These are phyloP conservation scores for Chlamydomonas urium DNA, from an alignment of 139 green algal species.

Conservation along the genomic window DNA sequence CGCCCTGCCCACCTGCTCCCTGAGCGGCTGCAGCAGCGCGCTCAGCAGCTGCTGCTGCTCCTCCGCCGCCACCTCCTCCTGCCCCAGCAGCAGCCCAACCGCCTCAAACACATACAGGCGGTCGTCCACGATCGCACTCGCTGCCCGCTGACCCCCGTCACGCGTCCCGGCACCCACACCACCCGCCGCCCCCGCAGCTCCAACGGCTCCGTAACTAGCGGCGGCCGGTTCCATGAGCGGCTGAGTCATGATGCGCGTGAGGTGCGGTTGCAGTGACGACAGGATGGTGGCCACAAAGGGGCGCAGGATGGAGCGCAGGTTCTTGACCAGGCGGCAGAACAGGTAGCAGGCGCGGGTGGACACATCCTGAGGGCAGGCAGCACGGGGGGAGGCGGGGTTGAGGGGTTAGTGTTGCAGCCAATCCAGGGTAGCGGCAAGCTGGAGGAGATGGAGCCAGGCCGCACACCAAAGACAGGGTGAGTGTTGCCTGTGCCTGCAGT, in stretches of 20 bases:
- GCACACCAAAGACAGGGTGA: too few species aligned
- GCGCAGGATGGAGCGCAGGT: constrained; percentile 52
- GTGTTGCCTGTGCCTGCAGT: too few species aligned
- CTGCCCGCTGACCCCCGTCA: constrained; percentile 2
- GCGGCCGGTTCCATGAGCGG: constrained; percentile 33
- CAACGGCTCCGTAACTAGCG: not conserved
- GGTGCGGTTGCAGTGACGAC: constrained; percentile 51
- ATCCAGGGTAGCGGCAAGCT: too few species aligned
- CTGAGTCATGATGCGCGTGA: constrained; percentile 57
- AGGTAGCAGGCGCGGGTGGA: constrained; percentile 72
- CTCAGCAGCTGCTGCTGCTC: constrained; percentile 56
- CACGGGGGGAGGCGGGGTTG: too few species aligned
- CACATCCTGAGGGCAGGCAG: constrained; percentile 33
- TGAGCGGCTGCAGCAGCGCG: constrained; percentile 62
- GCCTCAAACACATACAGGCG: constrained; percentile 88
- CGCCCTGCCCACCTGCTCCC: constrained; percentile 56
- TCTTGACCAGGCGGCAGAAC: constrained; percentile 72
- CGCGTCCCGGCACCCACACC: constrained; percentile 11
- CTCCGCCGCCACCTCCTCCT: constrained; percentile 64
- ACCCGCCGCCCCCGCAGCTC: not conserved
- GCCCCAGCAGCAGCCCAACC: constrained; percentile 73
- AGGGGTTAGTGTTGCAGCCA: too few species aligned
- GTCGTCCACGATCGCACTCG: constrained; percentile 55
- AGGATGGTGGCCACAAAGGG: constrained; percentile 54
- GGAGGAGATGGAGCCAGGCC: too few species aligned